A percentile compares a stretch with the other conserved stretches of the same genome.
phyloP scores from a whole-genome alignment of 768 basidiomycete genomes.

The Cystofilobasidium ferigula region DNA sequence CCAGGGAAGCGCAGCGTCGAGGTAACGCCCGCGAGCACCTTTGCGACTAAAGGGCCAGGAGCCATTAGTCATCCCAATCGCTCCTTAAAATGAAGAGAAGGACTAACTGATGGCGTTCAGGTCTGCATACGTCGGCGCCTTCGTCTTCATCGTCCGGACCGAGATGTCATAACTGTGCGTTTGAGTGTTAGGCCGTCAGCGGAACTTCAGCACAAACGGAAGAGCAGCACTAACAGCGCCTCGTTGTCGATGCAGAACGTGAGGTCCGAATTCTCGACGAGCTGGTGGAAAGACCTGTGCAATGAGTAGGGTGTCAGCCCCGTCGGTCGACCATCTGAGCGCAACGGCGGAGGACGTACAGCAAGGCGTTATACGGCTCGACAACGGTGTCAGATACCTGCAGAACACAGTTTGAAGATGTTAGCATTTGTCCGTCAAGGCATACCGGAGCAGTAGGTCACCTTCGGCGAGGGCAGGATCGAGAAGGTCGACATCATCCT shows the following conservation, averaged over 20 bases:
- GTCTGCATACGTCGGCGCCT: slow-evolving; percentile 35
- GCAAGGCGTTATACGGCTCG: slow-evolving; percentile 64
- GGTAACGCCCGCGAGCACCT: slow-evolving; percentile 82
- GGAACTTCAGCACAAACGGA: background rate
- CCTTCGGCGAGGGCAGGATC: slow-evolving; percentile 53
- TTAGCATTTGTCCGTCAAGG: too few relatives aligned
- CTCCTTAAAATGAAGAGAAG: slow-evolving; percentile 67
- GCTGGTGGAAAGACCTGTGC: slow-evolving; percentile 57
- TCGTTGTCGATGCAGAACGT: slow-evolving; percentile 42
- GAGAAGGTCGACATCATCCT: slow-evolving; percentile 48
- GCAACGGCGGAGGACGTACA: slow-evolving; percentile 44
- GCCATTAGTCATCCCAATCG: too few relatives aligned
- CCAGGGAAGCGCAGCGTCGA: slow-evolving; percentile 42
- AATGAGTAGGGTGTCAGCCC: background rate
- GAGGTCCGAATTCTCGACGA: slow-evolving; percentile 76
- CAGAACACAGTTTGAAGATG: slow-evolving; percentile 16
- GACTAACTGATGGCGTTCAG: slow-evolving; percentile 48
- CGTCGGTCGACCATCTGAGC: background rate
- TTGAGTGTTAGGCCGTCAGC: background rate
- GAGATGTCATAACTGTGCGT: slow-evolving; percentile 36
- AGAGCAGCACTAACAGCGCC: too few relatives aligned
- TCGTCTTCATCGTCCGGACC: slow-evolving; percentile 34
- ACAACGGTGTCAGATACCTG: slow-evolving; percentile 48
- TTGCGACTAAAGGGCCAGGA: too few relatives aligned
- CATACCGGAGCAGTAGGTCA: slow-evolving; percentile 24